A percentile compares a stretch with the other conserved stretches of the same genome.
Conservation (phyloP, 116 monocot genomes). For the Cymodocea nodosa region DNA sequence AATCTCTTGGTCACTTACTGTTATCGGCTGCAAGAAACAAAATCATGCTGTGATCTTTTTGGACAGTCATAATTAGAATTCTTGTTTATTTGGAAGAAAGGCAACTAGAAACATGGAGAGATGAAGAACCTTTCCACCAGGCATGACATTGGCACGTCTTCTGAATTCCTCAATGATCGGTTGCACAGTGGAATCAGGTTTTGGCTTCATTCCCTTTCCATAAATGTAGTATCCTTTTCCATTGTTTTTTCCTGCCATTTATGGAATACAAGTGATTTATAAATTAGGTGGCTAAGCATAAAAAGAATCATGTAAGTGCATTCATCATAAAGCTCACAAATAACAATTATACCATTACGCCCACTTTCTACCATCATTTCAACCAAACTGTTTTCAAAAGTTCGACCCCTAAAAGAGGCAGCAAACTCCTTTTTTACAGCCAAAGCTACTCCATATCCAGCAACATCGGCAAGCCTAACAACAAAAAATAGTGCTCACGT, state of each 20-base stretch:
- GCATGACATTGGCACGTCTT: constrained; percentile 52
- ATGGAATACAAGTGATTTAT: constrained; percentile 1
- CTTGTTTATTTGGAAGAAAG: not conserved
- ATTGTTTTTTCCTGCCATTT: constrained; percentile 60
- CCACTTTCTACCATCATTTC: constrained; percentile 64
- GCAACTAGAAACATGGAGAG: not conserved
- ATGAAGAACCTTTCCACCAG: constrained; percentile 59
- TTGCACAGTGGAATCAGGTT: constrained; percentile 66
- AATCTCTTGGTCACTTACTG: constrained; percentile 61
- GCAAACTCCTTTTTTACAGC: constrained; percentile 52
- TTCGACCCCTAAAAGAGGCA: constrained; percentile 51
- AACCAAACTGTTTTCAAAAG: constrained; percentile 30
- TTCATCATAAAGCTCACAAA: not conserved
- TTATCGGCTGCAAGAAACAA: constrained; percentile 41
- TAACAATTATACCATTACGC: constrained; percentile 37
- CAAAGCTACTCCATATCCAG: constrained; percentile 89
- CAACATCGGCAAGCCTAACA: constrained; percentile 67
- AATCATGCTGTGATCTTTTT: not conserved
- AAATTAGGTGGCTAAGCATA: constrained; percentile 1
- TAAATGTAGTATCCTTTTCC: constrained; percentile 91
- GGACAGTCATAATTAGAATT: not conserved
- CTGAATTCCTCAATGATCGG: constrained; percentile 59
- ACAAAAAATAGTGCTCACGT: not conserved
- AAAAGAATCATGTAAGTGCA: not conserved
- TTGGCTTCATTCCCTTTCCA: constrained; percentile 79